Evolutionary conservation across 306 rosid species (phyloP).

Genomic region (Cucumis hystrix): DNA sequence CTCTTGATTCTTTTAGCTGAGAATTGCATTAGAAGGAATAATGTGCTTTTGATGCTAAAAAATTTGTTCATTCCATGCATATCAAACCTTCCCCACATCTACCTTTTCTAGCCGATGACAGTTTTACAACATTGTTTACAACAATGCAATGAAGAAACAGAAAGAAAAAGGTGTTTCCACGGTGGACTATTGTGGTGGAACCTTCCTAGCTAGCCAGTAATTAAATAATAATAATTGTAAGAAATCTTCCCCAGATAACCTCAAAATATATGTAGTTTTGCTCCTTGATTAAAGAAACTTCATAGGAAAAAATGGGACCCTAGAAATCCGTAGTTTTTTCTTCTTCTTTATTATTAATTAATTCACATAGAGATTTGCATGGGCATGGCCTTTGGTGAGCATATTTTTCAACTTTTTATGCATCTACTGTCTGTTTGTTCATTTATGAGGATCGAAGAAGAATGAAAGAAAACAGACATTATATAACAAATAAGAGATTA

Average conservation of each 20-base stretch:
- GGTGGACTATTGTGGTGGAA: not conserved
- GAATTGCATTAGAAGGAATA: not conserved
- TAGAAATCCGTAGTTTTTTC: not conserved
- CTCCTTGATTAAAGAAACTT: not conserved
- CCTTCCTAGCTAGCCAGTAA: not conserved
- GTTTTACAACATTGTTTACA: not conserved
- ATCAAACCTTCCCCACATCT: constrained; percentile 3
- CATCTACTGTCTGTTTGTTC: not conserved
- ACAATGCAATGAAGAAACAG: not conserved
- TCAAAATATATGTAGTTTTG: constrained; percentile 3
- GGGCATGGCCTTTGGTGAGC: not conserved
- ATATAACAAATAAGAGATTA: not conserved
- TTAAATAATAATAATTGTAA: not conserved
- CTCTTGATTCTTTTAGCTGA: not conserved
- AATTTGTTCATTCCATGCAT: constrained; percentile 3
- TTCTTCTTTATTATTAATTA: not conserved
- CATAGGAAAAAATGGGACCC: constrained; percentile 2
- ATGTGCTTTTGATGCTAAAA: not conserved
- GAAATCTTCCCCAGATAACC: constrained; percentile 10
- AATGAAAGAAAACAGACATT: not conserved
- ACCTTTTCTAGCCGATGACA: not conserved
- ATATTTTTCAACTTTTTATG: not conserved
- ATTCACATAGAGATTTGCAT: not conserved
- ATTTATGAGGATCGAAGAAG: not conserved
- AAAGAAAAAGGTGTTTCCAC: not conserved